These are phyloP conservation scores for Populus tremula DNA, from an alignment of 345 rosid genomes.

Conservation along the genomic window DNA sequence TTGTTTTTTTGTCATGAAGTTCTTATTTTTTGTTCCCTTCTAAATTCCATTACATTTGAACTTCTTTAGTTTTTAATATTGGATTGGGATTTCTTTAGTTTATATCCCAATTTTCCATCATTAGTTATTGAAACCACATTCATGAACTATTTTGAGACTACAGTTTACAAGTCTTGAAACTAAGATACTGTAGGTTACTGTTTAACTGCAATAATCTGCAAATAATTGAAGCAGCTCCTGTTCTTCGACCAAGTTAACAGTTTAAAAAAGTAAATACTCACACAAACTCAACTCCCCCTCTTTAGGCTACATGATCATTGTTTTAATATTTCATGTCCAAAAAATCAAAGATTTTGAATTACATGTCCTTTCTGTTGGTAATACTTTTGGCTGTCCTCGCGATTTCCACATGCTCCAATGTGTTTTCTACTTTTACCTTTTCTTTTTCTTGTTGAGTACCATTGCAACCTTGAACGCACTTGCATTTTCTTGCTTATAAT, in stretches of 20 bases:
- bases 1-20: background rate
- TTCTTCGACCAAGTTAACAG: background rate
- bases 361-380: too few relatives aligned
- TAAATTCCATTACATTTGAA: too few relatives aligned
- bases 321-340: background rate
- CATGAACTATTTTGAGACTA: background rate
- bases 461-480: too few relatives aligned
- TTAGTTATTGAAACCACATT: background rate
- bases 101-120: too few relatives aligned
- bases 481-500: background rate
- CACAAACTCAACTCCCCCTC: background rate
- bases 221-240: background rate
- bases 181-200: background rate
- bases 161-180: background rate
- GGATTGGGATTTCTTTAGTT: too few relatives aligned
- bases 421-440: too few relatives aligned
- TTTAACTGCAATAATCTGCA: background rate
- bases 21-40: too few relatives aligned
- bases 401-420: too few relatives aligned
- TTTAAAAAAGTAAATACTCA: background rate
- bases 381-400: too few relatives aligned
- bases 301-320: background rate
- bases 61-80: too few relatives aligned
- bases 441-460: too few relatives aligned
- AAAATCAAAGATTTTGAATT: background rate